Conservation (phyloP, 2,329 filamentous ascomycete species). For the Rutstroemia sp. region DNA sequence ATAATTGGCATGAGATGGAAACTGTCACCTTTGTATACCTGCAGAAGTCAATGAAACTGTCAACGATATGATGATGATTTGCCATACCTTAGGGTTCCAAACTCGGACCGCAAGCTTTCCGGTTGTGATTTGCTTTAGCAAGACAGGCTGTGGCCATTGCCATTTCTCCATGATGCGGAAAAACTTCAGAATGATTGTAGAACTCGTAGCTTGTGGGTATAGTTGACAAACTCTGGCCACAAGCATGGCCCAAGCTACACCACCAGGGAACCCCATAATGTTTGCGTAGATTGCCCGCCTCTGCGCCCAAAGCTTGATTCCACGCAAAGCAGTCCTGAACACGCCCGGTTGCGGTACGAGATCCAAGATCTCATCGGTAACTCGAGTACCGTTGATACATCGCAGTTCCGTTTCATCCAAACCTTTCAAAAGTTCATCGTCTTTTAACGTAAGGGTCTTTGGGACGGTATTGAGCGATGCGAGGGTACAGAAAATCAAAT, state of each 20-base stretch:
- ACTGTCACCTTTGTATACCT: slow-evolving; percentile 44
- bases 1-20: slow-evolving; percentile 97
- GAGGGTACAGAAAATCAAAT: slow-evolving; percentile 81
- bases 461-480: slow-evolving; percentile 64
- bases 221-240: slow-evolving; percentile 93
- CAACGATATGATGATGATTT: slow-evolving; percentile 9
- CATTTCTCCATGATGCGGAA: slow-evolving; percentile 86
- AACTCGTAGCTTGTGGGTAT: slow-evolving; percentile 85
- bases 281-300: slow-evolving; percentile 90
- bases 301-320: slow-evolving; percentile 95
- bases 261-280: slow-evolving; percentile 92
- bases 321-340: slow-evolving; percentile 81
- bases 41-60: slow-evolving; percentile 15
- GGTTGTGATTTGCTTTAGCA: slow-evolving; percentile 81
- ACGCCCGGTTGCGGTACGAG: slow-evolving; percentile 84
- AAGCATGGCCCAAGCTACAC: slow-evolving; percentile 97
- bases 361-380: slow-evolving; percentile 85
- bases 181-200: slow-evolving; percentile 87
- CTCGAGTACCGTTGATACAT: slow-evolving; percentile 87
- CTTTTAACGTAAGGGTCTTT: slow-evolving; percentile 66
- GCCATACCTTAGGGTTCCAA: slow-evolving; percentile 81
- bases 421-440: slow-evolving; percentile 78
- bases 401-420: slow-evolving; percentile 81
- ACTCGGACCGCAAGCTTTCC: slow-evolving; percentile 75
- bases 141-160: slow-evolving; percentile 90